A percentile compares a stretch with the other conserved stretches of the same genome.
These are phyloP conservation scores for Tolypocladium tropicale DNA, from an alignment of 2,329 filamentous ascomycete genomes.

Conservation along the genomic window DNA sequence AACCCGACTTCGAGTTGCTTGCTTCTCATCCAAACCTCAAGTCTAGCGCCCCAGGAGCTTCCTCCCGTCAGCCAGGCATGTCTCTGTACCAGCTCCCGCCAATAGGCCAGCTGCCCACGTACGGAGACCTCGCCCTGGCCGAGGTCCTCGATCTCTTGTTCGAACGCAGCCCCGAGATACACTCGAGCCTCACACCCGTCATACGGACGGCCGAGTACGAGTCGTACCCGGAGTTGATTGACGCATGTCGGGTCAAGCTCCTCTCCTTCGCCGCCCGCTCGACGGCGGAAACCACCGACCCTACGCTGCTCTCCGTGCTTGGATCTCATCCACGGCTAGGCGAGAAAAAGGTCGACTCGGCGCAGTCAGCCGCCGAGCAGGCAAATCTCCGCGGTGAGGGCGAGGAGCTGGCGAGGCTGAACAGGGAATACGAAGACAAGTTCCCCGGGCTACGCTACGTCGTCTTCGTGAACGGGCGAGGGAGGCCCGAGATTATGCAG, in stretches of 20 bases:
- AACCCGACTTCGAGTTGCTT: neutral
- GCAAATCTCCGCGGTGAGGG: conserved; percentile 56
- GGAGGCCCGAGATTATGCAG: conserved; percentile 63
- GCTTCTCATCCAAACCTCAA: neutral
- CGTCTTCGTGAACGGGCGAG: conserved; percentile 80
- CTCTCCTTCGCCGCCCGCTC: conserved; percentile 45
- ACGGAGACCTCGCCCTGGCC: conserved; percentile 44
- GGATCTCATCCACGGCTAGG: conserved; percentile 77
- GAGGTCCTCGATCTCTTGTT: conserved; percentile 68
- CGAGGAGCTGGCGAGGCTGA: conserved; percentile 55
- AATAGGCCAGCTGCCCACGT: conserved; percentile 42
- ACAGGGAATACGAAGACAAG: conserved; percentile 65
- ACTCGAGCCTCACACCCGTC: conserved; percentile 58
- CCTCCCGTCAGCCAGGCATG: conserved; percentile 7
- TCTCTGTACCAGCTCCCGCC: conserved; percentile 36
- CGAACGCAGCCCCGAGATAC: conserved; percentile 68
- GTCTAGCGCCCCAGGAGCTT: neutral
- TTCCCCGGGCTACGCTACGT: conserved; percentile 84
- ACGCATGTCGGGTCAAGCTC: conserved; percentile 53
- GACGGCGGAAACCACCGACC: conserved; percentile 30
- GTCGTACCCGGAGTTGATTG: conserved; percentile 61
- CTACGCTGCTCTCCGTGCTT: conserved; percentile 60
- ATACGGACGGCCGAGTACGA: conserved; percentile 46
- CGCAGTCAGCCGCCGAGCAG: conserved; percentile 72
- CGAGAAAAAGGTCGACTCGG: conserved; percentile 71